A percentile compares a stretch with the other conserved stretches of the same genome.
These are phyloP conservation scores for Cicer judaicum DNA, from an alignment of 306 rosid genomes.

Conservation along the genomic window DNA sequence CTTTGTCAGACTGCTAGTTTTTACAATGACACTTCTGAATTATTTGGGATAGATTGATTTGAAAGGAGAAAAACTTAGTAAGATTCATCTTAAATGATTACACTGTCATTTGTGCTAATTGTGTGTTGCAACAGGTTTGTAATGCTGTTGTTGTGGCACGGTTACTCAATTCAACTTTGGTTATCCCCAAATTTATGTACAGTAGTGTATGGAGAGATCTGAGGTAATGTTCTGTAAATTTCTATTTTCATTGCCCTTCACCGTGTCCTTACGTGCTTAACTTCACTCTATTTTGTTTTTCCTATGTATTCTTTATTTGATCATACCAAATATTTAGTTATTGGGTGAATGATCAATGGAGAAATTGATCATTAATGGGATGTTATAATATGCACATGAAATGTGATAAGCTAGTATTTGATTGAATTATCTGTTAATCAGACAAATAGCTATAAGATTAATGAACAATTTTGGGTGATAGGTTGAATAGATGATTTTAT, in stretches of 20 bases:
- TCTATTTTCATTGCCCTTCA: constrained; percentile 24
- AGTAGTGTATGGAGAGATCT: constrained; percentile 95
- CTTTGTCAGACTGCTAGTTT: constrained; percentile 35
- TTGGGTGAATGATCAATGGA: constrained; percentile 19
- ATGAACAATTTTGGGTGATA: constrained; percentile 26
- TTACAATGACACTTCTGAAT: constrained; percentile 17
- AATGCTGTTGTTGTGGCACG: constrained; percentile 85
- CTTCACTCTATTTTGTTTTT: constrained; percentile 21
- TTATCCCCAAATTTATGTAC: constrained; percentile 86
- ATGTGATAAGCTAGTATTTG: constrained; percentile 9
- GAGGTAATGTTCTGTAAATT: constrained; percentile 64
- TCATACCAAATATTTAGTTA: constrained; percentile 24
- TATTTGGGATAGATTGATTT: constrained; percentile 36
- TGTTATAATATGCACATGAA: constrained; percentile 28
- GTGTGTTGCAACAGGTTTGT: constrained; percentile 75
- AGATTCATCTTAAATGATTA: constrained; percentile 9
- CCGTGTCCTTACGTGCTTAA: not conserved
- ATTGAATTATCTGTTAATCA: constrained; percentile 13
- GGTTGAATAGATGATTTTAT: constrained; percentile 1
- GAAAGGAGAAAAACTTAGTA: not conserved
- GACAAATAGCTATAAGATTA: constrained; percentile 28
- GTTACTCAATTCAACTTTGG: constrained; percentile 81
- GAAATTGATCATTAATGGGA: constrained; percentile 26
- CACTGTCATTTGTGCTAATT: constrained; percentile 20
- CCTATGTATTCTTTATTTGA: constrained; percentile 20